phyloP scores from a whole-genome alignment of 192 early-diverging fungal species.

The Coemansia javaensis region DNA sequence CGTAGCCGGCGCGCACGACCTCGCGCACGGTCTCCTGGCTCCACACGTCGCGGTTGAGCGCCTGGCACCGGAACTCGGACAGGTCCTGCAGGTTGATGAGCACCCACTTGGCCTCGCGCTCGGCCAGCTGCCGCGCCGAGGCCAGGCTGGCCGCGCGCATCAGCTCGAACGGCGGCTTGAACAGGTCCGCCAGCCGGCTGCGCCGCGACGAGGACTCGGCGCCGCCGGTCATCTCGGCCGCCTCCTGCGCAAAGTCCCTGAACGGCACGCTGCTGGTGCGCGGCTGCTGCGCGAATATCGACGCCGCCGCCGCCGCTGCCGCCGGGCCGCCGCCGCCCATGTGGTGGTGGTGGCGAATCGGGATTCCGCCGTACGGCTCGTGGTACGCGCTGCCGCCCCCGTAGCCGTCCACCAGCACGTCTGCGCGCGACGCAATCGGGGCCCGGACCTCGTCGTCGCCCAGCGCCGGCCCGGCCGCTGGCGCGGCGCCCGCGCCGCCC shows the following conservation, averaged over 20 bases:
- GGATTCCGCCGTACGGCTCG: background rate
- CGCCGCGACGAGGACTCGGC: constrained; percentile 26
- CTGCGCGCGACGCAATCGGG: constrained; percentile 77
- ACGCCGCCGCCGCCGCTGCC: constrained; percentile 25
- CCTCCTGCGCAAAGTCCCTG: constrained; percentile 63
- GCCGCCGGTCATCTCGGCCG: constrained; percentile 50
- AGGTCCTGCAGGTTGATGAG: constrained; percentile 83
- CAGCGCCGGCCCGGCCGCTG: background rate
- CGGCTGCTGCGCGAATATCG: constrained; percentile 49
- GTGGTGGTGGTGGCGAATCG: background rate
- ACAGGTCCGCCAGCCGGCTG: constrained; percentile 70
- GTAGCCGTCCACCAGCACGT: constrained; percentile 63
- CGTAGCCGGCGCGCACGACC: constrained; percentile 70
- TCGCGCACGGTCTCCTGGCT: constrained; percentile 72
- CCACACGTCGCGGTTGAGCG: constrained; percentile 94
- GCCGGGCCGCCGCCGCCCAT: too few relatives aligned
- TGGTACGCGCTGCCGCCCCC: constrained; percentile 7
- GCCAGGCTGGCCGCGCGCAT: constrained; percentile 75
- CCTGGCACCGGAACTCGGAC: constrained; percentile 80
- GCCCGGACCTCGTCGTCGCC: constrained; percentile 63
- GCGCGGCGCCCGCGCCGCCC: constrained; percentile 4
- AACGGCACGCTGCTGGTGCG: constrained; percentile 53
- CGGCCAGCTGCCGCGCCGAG: constrained; percentile 61
- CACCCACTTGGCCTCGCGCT: constrained; percentile 68
- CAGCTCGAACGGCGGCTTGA: constrained; percentile 81